Evolutionary conservation across 805 yeast species (phyloP), one percentile per base, ranked within the genome.

Genomic region (Saccharomyces paradoxus): DNA sequence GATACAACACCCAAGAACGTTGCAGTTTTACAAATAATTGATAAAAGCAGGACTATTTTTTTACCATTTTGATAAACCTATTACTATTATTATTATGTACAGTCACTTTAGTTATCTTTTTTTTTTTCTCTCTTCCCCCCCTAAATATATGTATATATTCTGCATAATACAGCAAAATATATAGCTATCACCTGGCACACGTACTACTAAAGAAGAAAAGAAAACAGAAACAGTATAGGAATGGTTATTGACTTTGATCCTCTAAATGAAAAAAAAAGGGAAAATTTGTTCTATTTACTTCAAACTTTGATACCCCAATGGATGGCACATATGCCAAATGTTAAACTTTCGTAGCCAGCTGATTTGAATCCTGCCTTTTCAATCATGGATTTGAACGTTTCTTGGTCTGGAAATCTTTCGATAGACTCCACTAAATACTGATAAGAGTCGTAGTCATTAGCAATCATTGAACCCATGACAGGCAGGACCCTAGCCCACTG

Each of bases 341-440:
- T 88, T 66, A 94, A 78, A 71, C 87, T 87, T 74, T 94, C 98
- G 70, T 91, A 94, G 53, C 99, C 99, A 52, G 80, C 81, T 53
- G 89, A 89, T 63, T 95, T 95, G 70, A 94, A 94, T 0, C 99
- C 99, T 7, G 98, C 98, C 65, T 88, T 85, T 68, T 89, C 82
- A 65, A 94, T 89, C 98, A 94, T 92, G 17, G 76, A 72, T 58
- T 91, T 89, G 74, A 94, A 94, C 49, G 84, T 84, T 63, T 90
- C 96, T 77, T 94, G 98, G 61, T 81, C 77, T 12, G 99, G 99
- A 77, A 94, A 94, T 66, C 82, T 82, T 68, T 86, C 84, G 61
- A 94, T 94, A 60, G 96, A 87, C 73, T 94, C 99, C 10, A 94
- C 98, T 68, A 94, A 77, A 69, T 94, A 94, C 71, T 94, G 97